A percentile compares a stretch with the other conserved stretches of the same genome.
These are phyloP conservation scores for Saccharomycopsis fermentans DNA, from an alignment of 805 yeast species.

Conservation along the genomic window DNA sequence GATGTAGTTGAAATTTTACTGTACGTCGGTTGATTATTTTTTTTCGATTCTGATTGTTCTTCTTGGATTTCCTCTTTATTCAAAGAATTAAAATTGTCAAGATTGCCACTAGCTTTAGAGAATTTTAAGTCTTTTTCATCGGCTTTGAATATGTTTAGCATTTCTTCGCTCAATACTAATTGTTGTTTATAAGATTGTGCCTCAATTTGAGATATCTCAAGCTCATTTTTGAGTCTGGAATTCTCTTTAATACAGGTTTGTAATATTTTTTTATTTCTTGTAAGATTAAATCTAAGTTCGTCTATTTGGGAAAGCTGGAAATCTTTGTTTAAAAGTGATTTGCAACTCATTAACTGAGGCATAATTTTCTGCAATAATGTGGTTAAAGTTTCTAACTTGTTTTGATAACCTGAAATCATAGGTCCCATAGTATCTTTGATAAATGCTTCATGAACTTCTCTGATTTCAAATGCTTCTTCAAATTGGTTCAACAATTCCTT, in stretches of 20 bases:
- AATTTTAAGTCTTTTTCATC: background rate
- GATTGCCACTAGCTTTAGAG: background rate
- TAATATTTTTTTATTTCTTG: slow-evolving; percentile 1
- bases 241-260: slow-evolving; percentile 8
- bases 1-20: background rate
- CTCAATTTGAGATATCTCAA: slow-evolving; percentile 7
- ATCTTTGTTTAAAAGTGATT: slow-evolving; percentile 2
- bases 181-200: slow-evolving; percentile 5
- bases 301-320: background rate
- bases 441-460: background rate
- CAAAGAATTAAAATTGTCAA: background rate
- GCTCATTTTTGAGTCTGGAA: slow-evolving; percentile 6
- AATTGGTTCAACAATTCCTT: background rate
- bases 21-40: background rate
- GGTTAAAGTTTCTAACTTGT: background rate
- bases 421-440: background rate
- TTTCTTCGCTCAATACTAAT: slow-evolving; percentile 9
- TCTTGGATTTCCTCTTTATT: background rate
- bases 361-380: slow-evolving; percentile 1
- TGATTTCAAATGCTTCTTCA: background rate
- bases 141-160: slow-evolving; percentile 5
- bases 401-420: background rate
- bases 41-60: background rate
- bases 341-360: slow-evolving; percentile 7
- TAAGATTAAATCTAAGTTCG: slow-evolving; percentile 4